Evolutionary conservation across 805 yeast species (phyloP).

Genomic region (Soucietia sequanensis): DNA sequence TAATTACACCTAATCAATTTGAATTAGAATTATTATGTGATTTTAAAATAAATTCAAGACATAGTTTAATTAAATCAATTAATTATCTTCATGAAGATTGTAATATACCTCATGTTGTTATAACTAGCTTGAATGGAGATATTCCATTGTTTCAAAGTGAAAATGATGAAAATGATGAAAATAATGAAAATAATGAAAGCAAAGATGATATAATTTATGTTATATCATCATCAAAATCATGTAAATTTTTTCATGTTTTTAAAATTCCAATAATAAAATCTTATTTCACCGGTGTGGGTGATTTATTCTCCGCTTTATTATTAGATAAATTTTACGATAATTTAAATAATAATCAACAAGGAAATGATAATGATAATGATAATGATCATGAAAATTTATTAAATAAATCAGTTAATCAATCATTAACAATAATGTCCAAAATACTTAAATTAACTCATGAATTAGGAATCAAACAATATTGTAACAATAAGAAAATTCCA

Average conservation of each 20-base stretch:
- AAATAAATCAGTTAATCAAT: constrained; percentile 49
- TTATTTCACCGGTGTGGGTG: constrained; percentile 95
- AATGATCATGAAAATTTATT: no score
- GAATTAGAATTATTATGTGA: constrained; percentile 75
- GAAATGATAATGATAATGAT: no score
- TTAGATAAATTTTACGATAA: constrained; percentile 54
- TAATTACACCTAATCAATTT: constrained; percentile 89
- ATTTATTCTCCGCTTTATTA: constrained; percentile 77
- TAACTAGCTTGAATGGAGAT: constrained; percentile 52
- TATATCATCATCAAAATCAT: no score
- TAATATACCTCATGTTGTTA: constrained; percentile 58
- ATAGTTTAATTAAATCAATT: constrained; percentile 47
- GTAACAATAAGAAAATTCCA: constrained; percentile 17
- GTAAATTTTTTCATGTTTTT: no score
- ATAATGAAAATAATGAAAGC: constrained; percentile 27
- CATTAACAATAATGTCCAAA: constrained; percentile 51
- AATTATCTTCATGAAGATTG: constrained; percentile 45
- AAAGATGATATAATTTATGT: constrained; percentile 12
- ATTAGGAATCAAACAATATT: constrained; percentile 31
- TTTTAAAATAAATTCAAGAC: constrained; percentile 38
- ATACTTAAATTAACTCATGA: constrained; percentile 50
- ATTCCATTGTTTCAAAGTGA: constrained; percentile 7
- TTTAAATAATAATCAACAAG: constrained; percentile 3
- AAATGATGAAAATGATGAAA: constrained; percentile 9
- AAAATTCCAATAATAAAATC: constrained; percentile 65